Percentiles rank a stretch among this genome's conserved stretches.
Evolutionary conservation across 1,284 basidiomycete species (phyloP).

Genomic region (Irpex sp.): DNA sequence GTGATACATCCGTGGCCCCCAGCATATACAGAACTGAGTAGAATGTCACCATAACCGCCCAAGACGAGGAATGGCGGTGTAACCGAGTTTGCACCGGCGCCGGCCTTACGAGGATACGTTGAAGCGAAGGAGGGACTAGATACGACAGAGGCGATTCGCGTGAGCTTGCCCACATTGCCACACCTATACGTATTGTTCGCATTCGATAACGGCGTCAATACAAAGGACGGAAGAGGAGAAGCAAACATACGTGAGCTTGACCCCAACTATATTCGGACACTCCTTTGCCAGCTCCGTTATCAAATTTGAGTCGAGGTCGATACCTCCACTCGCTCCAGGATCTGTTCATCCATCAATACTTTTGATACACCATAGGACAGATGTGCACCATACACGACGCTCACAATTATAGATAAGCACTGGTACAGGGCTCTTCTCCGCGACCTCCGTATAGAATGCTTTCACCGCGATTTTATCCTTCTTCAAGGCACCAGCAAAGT

Average conservation of each 20-base stretch:
- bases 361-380: neutral
- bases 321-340: slow-evolving; percentile 79
- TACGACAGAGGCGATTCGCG: slow-evolving; percentile 72
- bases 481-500: slow-evolving; percentile 74
- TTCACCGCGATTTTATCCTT: slow-evolving; percentile 67
- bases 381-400: neutral
- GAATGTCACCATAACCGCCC: slow-evolving; percentile 55
- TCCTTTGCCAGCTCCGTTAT: slow-evolving; percentile 75
- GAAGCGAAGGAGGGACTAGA: slow-evolving; percentile 54
- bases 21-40: slow-evolving; percentile 43
- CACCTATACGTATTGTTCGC: slow-evolving; percentile 46
- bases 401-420: slow-evolving; percentile 37
- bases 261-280: slow-evolving; percentile 73
- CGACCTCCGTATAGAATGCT: slow-evolving; percentile 72
- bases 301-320: slow-evolving; percentile 84
- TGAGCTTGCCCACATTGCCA: slow-evolving; percentile 87
- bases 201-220: neutral
- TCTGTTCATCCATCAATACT: slow-evolving; percentile 35
- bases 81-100: slow-evolving; percentile 32
- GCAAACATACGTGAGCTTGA: slow-evolving; percentile 79
- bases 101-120: slow-evolving; percentile 55
- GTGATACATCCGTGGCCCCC: slow-evolving; percentile 55
- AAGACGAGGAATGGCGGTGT: slow-evolving; percentile 59
- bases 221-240: neutral
- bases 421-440: slow-evolving; percentile 77